A percentile compares a stretch with the other conserved stretches of the same genome.
Evolutionary conservation across 164 flowering plant genomes (phyloP).

Genomic region (Echeveria elegans): DNA sequence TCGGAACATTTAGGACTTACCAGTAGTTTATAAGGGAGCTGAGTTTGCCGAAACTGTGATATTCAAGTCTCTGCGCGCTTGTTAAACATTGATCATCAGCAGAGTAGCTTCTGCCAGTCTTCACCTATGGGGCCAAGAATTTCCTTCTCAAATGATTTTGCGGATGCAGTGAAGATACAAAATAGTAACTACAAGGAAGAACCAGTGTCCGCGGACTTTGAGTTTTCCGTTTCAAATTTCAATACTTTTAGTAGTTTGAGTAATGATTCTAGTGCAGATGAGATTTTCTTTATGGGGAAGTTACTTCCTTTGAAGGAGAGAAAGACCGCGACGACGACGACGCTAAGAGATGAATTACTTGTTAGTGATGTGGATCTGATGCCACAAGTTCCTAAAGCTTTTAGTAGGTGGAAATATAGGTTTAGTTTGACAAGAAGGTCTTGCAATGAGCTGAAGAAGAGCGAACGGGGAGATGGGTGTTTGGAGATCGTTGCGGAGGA

Average conservation of each 20-base stretch:
- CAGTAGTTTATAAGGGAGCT: conserved; percentile 5
- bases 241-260: conserved; percentile 3
- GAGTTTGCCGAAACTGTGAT: not conserved
- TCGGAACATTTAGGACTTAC: not conserved
- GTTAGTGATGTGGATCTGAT: conserved; percentile 24
- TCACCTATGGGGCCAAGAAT: conserved; percentile 26
- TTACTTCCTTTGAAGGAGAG: conserved; percentile 52
- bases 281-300: conserved; percentile 57
- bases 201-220: conserved; percentile 62
- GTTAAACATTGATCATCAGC: conserved; percentile 15
- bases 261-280: conserved; percentile 57
- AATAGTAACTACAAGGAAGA: conserved; percentile 38
- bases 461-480: conserved; percentile 17
- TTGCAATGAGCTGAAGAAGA: conserved; percentile 21
- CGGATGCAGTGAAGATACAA: conserved; percentile 31
- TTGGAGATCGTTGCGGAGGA: conserved; percentile 26
- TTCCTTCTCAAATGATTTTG: conserved; percentile 13
- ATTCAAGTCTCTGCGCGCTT: conserved; percentile 12
- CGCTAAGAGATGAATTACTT: conserved; percentile 55
- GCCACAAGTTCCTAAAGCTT: conserved; percentile 28
- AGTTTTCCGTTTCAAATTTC: conserved; percentile 39
- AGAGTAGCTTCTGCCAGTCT: conserved; percentile 5
- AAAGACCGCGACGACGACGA: conserved; percentile 27
- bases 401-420: conserved; percentile 47
- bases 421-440: conserved; percentile 40